These are phyloP conservation scores for Mortierella antarctica DNA, from an alignment of 192 early-diverging fungal genomes.

Conservation along the genomic window DNA sequence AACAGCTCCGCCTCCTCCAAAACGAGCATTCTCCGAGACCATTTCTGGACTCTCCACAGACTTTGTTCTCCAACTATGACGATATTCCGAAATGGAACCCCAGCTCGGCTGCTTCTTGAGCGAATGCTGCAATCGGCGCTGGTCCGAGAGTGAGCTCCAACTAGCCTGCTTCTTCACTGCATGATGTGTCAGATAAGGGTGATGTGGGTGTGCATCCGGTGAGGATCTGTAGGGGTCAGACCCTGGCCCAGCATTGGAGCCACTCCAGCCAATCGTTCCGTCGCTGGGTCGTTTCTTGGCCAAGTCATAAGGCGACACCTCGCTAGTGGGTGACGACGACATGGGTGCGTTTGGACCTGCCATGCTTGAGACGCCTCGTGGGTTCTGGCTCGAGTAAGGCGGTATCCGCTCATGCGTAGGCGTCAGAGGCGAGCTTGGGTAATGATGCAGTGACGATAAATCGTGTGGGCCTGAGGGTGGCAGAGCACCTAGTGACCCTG, in stretches of 20 bases:
- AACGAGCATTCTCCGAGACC: conserved; percentile 4
- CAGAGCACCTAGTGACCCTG: not conserved
- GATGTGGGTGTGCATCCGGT: conserved; percentile 11
- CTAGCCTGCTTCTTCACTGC: conserved; percentile 41
- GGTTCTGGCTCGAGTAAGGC: conserved; percentile 17
- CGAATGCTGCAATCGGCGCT: conserved; percentile 10
- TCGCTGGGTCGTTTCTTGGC: conserved; percentile 45
- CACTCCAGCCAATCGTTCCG: conserved; percentile 23
- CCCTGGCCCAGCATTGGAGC: not conserved
- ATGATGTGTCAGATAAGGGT: conserved; percentile 20
- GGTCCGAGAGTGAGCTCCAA: conserved; percentile 37
- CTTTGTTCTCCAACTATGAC: conserved; percentile 18
- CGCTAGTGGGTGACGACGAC: conserved; percentile 3
- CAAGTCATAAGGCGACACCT: conserved; percentile 7
- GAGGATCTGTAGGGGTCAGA: conserved; percentile 13
- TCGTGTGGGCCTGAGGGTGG: not conserved
- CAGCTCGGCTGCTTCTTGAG: conserved; percentile 39
- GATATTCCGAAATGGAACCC: conserved; percentile 40
- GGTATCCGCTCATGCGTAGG: conserved; percentile 39
- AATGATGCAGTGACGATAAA: conserved; percentile 8
- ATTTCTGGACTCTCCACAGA: conserved; percentile 28
- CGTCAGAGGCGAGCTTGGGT: conserved; percentile 25
- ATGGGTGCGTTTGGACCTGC: not conserved
- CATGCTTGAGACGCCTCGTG: not conserved
- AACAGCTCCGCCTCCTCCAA: conserved; percentile 8